phyloP scores from a whole-genome alignment of 441 rosid species.

The Pelargonium citronellum region DNA sequence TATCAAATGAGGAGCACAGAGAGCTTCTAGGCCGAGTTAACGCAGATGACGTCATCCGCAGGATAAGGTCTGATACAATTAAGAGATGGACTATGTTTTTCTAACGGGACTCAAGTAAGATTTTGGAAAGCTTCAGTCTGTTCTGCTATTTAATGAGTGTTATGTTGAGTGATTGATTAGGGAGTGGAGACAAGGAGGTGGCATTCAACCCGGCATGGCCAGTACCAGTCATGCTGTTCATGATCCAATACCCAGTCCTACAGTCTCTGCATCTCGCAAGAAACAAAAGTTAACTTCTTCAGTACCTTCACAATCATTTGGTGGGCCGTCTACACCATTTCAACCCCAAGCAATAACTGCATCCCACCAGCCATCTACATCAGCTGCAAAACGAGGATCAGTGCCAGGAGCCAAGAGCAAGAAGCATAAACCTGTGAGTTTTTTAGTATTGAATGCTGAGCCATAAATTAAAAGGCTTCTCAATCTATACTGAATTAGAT shows the following conservation, averaged over 20 bases:
- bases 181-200: slow-evolving; percentile 87
- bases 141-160: slow-evolving; percentile 22
- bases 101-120: slow-evolving; percentile 9
- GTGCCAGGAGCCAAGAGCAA: slow-evolving; percentile 69
- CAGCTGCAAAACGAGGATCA: slow-evolving; percentile 68
- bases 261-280: slow-evolving; percentile 88
- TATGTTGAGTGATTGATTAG: slow-evolving; percentile 37
- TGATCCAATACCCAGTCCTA: slow-evolving; percentile 74
- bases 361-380: slow-evolving; percentile 75
- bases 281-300: slow-evolving; percentile 80
- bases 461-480: slow-evolving; percentile 7
- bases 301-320: slow-evolving; percentile 70
- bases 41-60: slow-evolving; percentile 72
- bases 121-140: slow-evolving; percentile 18
- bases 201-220: slow-evolving; percentile 58
- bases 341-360: slow-evolving; percentile 33
- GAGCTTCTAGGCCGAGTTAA: slow-evolving; percentile 77
- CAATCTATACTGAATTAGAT: neutral
- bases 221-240: slow-evolving; percentile 60
- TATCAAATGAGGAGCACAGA: slow-evolving; percentile 96
- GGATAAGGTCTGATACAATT: slow-evolving; percentile 62
- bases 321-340: slow-evolving; percentile 76
- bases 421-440: slow-evolving; percentile 87
- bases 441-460: neutral
- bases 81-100: neutral